Evolutionary conservation across 169 alveolate species (phyloP).

Genomic region (Cryptosporidium canis): DNA sequence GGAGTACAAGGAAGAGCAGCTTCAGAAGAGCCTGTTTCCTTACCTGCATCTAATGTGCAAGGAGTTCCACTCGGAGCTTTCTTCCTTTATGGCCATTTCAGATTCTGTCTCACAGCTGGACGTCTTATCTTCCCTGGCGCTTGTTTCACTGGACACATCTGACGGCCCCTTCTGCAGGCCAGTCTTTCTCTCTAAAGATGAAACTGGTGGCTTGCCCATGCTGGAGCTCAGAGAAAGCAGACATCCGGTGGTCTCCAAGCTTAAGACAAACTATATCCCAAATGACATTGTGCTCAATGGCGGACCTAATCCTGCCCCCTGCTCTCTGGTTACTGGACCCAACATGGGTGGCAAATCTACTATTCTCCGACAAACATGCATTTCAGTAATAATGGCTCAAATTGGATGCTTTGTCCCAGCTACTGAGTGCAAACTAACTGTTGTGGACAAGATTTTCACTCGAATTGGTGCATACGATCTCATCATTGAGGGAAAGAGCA

Average conservation of each 20-base stretch:
- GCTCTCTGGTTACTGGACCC: conserved; percentile 97
- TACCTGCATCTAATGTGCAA: conserved; percentile 83
- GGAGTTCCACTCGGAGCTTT: conserved; percentile 77
- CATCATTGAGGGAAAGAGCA: conserved; percentile 96
- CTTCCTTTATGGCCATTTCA: conserved; percentile 60
- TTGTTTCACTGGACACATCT: conserved; percentile 62
- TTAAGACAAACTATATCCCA: conserved; percentile 82
- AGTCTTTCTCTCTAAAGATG: conserved; percentile 1
- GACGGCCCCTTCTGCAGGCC: conserved; percentile 70
- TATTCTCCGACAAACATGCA: conserved; percentile 93
- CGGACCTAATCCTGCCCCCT: conserved; percentile 71
- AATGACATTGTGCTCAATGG: conserved; percentile 79
- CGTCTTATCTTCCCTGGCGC: conserved; percentile 73
- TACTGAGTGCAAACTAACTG: conserved; percentile 83
- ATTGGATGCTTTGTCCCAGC: conserved; percentile 98
- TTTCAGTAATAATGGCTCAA: conserved; percentile 96
- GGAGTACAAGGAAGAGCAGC: conserved; percentile 88
- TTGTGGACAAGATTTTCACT: conserved; percentile 97
- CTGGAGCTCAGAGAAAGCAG: conserved; percentile 66
- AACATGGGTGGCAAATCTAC: conserved; percentile 99
- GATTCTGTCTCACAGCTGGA: conserved; percentile 64
- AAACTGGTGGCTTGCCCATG: background rate
- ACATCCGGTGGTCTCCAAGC: conserved; percentile 82
- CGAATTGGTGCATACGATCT: conserved; percentile 98
- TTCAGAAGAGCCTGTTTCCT: conserved; percentile 85